Percentiles rank a stretch among this genome's conserved stretches.
Evolutionary conservation across 2,329 filamentous ascomycete genomes (phyloP).

Genomic region (Teratosphaeriaceae sp.): DNA sequence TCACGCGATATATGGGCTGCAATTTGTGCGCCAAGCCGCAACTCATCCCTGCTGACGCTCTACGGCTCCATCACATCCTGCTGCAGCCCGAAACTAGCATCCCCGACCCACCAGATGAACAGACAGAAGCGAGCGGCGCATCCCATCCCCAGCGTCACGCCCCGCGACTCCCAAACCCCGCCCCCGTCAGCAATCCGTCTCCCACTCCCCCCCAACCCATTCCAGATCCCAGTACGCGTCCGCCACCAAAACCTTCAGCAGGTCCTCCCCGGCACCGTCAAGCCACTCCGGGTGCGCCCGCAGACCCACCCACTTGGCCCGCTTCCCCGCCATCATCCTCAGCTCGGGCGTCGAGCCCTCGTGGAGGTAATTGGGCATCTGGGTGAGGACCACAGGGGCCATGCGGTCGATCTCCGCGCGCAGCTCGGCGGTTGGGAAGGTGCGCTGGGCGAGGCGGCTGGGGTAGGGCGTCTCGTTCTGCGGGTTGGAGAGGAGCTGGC

Average conservation of each 20-base stretch:
- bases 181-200: no score
- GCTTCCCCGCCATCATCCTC: neutral
- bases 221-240: neutral
- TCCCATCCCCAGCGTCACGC: no score
- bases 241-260: neutral
- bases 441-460: neutral
- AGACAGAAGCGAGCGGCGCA: no score
- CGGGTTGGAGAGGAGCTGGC: neutral
- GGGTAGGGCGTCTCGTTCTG: neutral
- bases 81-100: no score
- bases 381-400: neutral
- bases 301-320: neutral
- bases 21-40: no score
- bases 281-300: neutral
- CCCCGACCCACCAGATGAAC: no score
- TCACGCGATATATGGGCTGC: no score
- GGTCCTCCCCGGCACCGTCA: neutral
- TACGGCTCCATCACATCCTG: no score
- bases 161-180: no score
- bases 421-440: neutral
- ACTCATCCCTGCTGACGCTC: no score
- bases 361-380: neutral
- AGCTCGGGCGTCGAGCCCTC: neutral
- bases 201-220: no score
- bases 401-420: neutral